A percentile compares a stretch with the other conserved stretches of the same genome.
These are phyloP conservation scores for Edaphochlamys debaryana DNA, from an alignment of 139 green algal species.

Conservation along the genomic window DNA sequence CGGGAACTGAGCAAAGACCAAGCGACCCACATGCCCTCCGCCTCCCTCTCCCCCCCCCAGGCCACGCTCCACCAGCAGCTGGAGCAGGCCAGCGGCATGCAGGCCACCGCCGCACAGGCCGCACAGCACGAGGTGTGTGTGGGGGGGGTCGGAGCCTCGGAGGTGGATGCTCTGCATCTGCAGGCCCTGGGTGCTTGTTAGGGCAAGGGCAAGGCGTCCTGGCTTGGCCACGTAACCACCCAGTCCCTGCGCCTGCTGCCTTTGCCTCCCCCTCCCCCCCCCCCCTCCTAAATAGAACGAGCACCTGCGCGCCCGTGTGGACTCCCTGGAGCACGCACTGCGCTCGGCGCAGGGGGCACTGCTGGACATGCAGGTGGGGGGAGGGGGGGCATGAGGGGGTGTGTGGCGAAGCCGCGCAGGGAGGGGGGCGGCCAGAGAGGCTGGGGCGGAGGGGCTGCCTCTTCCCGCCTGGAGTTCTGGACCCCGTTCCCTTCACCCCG, in stretches of 20 bases:
- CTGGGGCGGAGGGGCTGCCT: too few species aligned
- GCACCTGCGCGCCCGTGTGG: conserved; percentile 17
- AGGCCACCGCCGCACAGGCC: background rate
- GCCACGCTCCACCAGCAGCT: conserved; percentile 19
- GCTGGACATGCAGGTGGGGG: conserved; percentile 41
- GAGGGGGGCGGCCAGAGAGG: too few species aligned
- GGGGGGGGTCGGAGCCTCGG: too few species aligned
- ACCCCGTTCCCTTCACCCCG: too few species aligned
- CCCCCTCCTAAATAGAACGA: conserved; percentile 2
- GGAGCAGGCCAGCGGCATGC: background rate
- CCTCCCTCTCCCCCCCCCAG: background rate
- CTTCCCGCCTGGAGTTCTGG: too few species aligned
- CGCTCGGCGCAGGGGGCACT: background rate
- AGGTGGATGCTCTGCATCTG: too few species aligned
- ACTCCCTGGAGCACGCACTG: conserved; percentile 31
- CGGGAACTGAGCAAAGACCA: too few species aligned
- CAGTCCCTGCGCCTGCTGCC: background rate
- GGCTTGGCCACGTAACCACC: too few species aligned
- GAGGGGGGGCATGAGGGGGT: background rate
- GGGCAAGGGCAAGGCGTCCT: too few species aligned
- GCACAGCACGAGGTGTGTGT: conserved; percentile 2
- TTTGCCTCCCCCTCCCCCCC: background rate
- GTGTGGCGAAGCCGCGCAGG: background rate
- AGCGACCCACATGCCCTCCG: too few species aligned
- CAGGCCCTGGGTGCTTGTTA: too few species aligned